These are phyloP conservation scores for Vinca minor DNA, from an alignment of 257 asterid species.

Conservation along the genomic window DNA sequence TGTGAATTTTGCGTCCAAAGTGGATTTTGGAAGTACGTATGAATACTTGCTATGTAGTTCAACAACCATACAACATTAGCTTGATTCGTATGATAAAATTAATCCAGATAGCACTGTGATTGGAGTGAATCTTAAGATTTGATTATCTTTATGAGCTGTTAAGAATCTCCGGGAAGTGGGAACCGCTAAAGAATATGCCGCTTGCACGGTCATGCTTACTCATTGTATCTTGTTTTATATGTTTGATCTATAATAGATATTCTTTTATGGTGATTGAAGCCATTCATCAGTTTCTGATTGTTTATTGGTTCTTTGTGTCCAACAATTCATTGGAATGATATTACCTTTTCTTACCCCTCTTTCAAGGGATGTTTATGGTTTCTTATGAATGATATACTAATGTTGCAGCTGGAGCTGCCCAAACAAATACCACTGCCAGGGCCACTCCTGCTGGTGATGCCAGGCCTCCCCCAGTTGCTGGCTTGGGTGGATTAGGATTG, in stretches of 20 bases:
- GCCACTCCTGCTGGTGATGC: slow-evolving; percentile 28
- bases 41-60: neutral
- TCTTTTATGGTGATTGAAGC: neutral
- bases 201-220: neutral
- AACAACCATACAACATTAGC: neutral
- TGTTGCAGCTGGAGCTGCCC: slow-evolving; percentile 38
- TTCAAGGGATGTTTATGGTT: neutral
- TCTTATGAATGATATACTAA: neutral
- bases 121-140: neutral
- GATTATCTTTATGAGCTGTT: neutral
- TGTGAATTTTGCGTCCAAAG: neutral
- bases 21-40: neutral
- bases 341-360: neutral
- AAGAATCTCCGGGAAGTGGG: neutral
- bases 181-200: neutral
- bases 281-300: neutral
- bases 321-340: neutral
- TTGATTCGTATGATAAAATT: neutral
- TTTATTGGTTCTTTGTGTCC: neutral
- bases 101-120: neutral
- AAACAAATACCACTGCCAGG: slow-evolving; percentile 31
- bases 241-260: neutral
- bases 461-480: slow-evolving; percentile 27
- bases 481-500: slow-evolving; percentile 34
- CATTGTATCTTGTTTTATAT: neutral